Percentiles rank a stretch among this genome's conserved stretches.
Evolutionary conservation across 164 flowering plant species (phyloP).

Genomic region (Stephania yunnanensis): DNA sequence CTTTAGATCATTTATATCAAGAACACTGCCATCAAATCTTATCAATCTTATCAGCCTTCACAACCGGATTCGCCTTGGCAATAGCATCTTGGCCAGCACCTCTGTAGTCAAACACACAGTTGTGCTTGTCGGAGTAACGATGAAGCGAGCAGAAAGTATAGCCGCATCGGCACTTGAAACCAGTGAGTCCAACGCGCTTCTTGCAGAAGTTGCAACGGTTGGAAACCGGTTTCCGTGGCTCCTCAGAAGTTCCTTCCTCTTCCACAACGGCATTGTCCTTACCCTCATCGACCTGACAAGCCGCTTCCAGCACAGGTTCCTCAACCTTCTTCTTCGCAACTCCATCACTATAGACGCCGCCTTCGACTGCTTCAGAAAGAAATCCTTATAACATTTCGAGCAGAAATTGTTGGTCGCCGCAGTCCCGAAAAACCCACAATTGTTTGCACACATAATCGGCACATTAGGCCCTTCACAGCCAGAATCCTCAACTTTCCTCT

Average conservation of each 20-base stretch:
- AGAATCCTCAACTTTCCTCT: constrained; percentile 12
- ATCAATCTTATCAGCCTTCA: constrained; percentile 17
- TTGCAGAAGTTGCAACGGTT: constrained; percentile 16
- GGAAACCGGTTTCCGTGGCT: constrained; percentile 15
- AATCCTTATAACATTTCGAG: constrained; percentile 20
- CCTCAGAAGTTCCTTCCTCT: constrained; percentile 11
- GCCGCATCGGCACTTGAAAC: constrained; percentile 21
- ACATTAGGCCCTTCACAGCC: constrained; percentile 7
- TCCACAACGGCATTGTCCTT: not conserved
- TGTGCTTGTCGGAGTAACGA: constrained; percentile 17
- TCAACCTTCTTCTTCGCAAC: constrained; percentile 14
- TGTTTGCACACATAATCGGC: constrained; percentile 14
- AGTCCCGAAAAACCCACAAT: constrained; percentile 20
- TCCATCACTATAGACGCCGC: not conserved
- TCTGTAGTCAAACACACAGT: constrained; percentile 18
- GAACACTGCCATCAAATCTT: constrained; percentile 7
- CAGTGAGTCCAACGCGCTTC: constrained; percentile 18
- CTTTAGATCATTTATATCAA: not conserved
- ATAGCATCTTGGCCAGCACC: constrained; percentile 16
- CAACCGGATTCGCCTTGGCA: constrained; percentile 19
- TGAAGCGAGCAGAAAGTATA: constrained; percentile 18
- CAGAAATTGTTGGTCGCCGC: constrained; percentile 19
- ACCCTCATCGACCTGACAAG: not conserved
- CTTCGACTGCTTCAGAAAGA: constrained; percentile 13
- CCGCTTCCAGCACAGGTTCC: not conserved